A percentile compares a stretch with the other conserved stretches of the same genome.
Conservation (phyloP, 768 basidiomycete genomes). For the Dioszegia crocea region DNA sequence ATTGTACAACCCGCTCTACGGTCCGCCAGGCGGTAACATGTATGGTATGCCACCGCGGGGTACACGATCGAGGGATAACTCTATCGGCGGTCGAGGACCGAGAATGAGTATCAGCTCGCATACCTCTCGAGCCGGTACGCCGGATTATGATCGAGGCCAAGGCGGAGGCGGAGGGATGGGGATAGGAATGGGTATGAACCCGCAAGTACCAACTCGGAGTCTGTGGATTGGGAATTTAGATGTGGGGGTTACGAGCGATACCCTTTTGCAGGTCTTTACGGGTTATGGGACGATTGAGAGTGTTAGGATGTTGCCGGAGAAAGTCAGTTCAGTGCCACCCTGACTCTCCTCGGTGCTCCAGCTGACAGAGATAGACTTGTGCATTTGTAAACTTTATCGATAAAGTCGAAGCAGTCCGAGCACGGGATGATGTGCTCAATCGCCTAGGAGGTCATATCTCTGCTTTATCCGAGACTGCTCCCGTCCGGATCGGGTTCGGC, state of each 20-base stretch:
- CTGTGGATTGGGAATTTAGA: constrained; percentile 99
- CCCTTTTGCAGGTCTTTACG: constrained; percentile 90
- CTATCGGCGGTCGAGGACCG: constrained; percentile 16
- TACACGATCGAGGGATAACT: constrained; percentile 20
- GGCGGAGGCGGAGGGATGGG: no score
- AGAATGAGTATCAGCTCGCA: constrained; percentile 36
- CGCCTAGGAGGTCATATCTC: constrained; percentile 76
- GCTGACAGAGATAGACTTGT: constrained; percentile 65
- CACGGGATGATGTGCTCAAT: constrained; percentile 95
- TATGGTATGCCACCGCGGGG: not conserved
- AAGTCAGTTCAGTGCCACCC: constrained; percentile 60
- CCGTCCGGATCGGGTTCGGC: constrained; percentile 95
- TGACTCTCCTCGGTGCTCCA: no score
- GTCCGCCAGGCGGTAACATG: not conserved
- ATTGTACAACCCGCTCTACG: not conserved
- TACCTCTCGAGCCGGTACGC: constrained; percentile 40
- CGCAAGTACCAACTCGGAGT: constrained; percentile 87
- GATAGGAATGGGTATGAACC: constrained; percentile 20
- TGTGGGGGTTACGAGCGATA: constrained; percentile 86
- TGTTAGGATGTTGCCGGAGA: constrained; percentile 88
- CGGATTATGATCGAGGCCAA: constrained; percentile 33
- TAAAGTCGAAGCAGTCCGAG: constrained; percentile 88
- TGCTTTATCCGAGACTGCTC: constrained; percentile 89
- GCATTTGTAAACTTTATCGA: constrained; percentile 99
- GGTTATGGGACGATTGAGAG: constrained; percentile 97